Base-by-base conservation (phyloP, 805 yeast genomes). In the Kazachstania viticola region DNA sequence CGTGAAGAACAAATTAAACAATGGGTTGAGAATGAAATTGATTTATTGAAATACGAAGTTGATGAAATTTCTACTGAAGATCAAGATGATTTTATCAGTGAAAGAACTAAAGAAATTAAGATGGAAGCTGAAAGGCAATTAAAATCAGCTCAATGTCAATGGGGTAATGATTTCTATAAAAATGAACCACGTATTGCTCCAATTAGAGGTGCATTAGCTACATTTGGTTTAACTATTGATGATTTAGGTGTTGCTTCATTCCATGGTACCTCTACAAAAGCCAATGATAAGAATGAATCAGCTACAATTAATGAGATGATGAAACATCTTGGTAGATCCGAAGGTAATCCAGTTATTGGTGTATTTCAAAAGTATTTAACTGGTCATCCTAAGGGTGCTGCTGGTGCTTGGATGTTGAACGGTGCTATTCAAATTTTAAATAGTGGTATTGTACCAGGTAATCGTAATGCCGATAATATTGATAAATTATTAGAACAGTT, bases 381-480 rank as follows among this genome's bases (percentile, higher is more conserved):
- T 50, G 99, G 99, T 65, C 99, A 91, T 70, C 98, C 98, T 51
- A 91, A 91, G 81, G 99, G 99, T 74, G 98, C 98, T 50, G 99
- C 99, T 36, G 99, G 96, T 72, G 97, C 99, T 37, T 91, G 98
- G 98, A 91, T 91, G 98, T 66, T 91, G 73, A 93, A 91, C 62
- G 99, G 99, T 64, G 95, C 84, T 36, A 66, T 91, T 46, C 99
- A 91, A 69, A 77, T 87, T 46, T 69, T 91, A 59, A 80, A 83
- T 66, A 61, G 81, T 51, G 97, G 98, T 62, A 54, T 87, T 51
- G 94, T 91, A 48, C 98, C 98, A 48, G 99, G 99, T 61, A 91
- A 91, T 73, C 76, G 96, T 64, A 93, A 91, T 54, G 98, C 98
- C 43, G 99, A 91, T 62, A 91, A 91, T 56, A 75, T 91, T 49